Percentiles rank a stretch among this genome's conserved stretches.
phyloP scores from a whole-genome alignment of 805 yeast species.

The Kuraishia capsulata region DNA sequence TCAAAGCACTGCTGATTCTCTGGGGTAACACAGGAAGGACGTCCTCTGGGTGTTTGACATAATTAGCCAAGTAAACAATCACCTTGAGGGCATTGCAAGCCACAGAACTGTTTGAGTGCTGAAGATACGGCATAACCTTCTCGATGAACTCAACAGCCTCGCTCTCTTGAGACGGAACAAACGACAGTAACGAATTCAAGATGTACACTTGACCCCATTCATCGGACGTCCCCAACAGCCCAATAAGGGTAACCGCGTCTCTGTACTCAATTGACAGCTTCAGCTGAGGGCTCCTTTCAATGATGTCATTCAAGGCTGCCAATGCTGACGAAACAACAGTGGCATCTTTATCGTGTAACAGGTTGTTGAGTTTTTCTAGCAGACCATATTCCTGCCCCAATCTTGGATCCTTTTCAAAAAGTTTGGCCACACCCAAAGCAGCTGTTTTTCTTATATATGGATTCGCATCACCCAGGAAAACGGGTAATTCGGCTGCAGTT shows the following conservation, averaged over 20 bases:
- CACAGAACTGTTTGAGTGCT: conserved; percentile 74
- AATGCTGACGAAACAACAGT: conserved; percentile 65
- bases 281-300: conserved; percentile 44
- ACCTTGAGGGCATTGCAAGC: conserved; percentile 69
- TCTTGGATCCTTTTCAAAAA: conserved; percentile 46
- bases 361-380: conserved; percentile 37
- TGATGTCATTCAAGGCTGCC: conserved; percentile 55
- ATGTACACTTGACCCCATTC: conserved; percentile 74
- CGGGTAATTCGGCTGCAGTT: conserved; percentile 28
- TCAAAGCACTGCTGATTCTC: conserved; percentile 59
- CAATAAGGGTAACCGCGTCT: conserved; percentile 34
- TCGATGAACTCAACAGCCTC: conserved; percentile 66
- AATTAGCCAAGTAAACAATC: conserved; percentile 65
- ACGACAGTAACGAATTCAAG: conserved; percentile 54
- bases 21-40: conserved; percentile 46
- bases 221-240: conserved; percentile 31
- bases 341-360: conserved; percentile 48
- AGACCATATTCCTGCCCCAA: conserved; percentile 34
- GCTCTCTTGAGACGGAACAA: conserved; percentile 58
- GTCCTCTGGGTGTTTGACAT: conserved; percentile 46
- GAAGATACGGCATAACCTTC: conserved; percentile 57
- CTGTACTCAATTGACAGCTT: conserved; percentile 42
- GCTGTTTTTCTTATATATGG: conserved; percentile 62
- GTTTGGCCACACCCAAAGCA: conserved; percentile 56
- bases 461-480: conserved; percentile 34